phyloP scores from a whole-genome alignment of 2,329 filamentous ascomycete genomes.

The Clonostachys byssicola region DNA sequence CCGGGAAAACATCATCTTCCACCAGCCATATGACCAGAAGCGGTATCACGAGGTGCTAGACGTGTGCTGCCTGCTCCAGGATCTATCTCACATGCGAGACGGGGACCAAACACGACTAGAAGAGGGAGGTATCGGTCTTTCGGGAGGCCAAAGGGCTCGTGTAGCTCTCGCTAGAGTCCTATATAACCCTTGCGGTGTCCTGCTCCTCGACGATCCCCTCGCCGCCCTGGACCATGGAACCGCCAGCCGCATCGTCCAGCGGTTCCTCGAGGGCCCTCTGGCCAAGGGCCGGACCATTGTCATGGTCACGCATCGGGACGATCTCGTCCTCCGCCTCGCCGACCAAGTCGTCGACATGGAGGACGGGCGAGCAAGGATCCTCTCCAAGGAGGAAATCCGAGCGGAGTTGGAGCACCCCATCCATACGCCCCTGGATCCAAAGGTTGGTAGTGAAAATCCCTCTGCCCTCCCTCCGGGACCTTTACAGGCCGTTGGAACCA shows the following conservation, averaged over 20 bases:
- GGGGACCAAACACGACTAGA: constrained; percentile 57
- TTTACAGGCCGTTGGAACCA: constrained; percentile 8
- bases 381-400: constrained; percentile 39
- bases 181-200: constrained; percentile 51
- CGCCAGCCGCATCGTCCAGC: constrained; percentile 56
- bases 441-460: background rate
- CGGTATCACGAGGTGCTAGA: constrained; percentile 58
- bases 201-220: constrained; percentile 60
- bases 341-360: constrained; percentile 69
- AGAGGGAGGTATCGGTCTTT: constrained; percentile 59
- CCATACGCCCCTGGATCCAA: constrained; percentile 11
- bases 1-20: constrained; percentile 61
- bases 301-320: constrained; percentile 78
- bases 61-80: constrained; percentile 53
- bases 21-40: constrained; percentile 44
- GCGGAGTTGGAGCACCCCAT: constrained; percentile 30
- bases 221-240: constrained; percentile 61
- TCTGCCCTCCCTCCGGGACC: constrained; percentile 10
- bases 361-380: constrained; percentile 50
- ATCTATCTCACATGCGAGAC: constrained; percentile 50
- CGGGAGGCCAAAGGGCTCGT: constrained; percentile 59
- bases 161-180: constrained; percentile 60
- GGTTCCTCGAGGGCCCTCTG: constrained; percentile 54
- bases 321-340: constrained; percentile 70
- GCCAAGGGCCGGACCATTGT: constrained; percentile 64